Conservation (phyloP, 371 early-diverging fungal species). For the Mucor mucedo region DNA sequence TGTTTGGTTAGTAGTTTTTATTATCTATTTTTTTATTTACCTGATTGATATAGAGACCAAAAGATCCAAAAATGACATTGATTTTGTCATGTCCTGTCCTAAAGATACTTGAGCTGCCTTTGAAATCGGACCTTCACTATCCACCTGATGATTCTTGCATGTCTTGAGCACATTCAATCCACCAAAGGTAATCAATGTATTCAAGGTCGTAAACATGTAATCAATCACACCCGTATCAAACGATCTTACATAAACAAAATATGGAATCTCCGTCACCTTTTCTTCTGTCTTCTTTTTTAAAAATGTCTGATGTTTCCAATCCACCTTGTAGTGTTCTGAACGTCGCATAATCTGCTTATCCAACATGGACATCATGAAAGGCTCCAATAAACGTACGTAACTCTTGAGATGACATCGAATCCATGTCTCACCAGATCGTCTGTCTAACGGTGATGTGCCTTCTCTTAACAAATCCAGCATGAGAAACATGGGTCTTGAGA, state of each 20-base stretch:
- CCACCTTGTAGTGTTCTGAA: slow-evolving; percentile 41
- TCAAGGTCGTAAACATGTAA: slow-evolving; percentile 67
- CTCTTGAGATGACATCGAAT: slow-evolving; percentile 68
- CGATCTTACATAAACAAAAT: slow-evolving; percentile 59
- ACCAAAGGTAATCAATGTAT: slow-evolving; percentile 61
- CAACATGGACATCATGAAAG: slow-evolving; percentile 61
- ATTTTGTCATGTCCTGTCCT: slow-evolving; percentile 9
- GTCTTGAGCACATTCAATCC: slow-evolving; percentile 62
- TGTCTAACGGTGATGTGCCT: slow-evolving; percentile 58
- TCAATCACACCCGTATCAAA: slow-evolving; percentile 73
- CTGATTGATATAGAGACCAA: slow-evolving; percentile 22
- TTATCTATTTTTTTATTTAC: slow-evolving; percentile 12
- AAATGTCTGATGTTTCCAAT: slow-evolving; percentile 46
- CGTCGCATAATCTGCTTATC: slow-evolving; percentile 56
- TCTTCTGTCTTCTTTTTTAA: slow-evolving; percentile 21
- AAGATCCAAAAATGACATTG: slow-evolving; percentile 21
- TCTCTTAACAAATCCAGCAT: slow-evolving; percentile 70
- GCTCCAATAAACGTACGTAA: slow-evolving; percentile 68
- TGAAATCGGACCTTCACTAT: slow-evolving; percentile 26
- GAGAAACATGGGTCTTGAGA: slow-evolving; percentile 75
- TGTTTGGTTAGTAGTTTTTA: not conserved
- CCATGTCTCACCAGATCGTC: slow-evolving; percentile 77
- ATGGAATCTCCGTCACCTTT: slow-evolving; percentile 29
- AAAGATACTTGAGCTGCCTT: slow-evolving; percentile 26
- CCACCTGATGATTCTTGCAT: slow-evolving; percentile 41